Percentiles rank a stretch among this genome's conserved stretches.
phyloP scores from a whole-genome alignment of 2,329 filamentous ascomycete species.

The Aspergillus sp. region DNA sequence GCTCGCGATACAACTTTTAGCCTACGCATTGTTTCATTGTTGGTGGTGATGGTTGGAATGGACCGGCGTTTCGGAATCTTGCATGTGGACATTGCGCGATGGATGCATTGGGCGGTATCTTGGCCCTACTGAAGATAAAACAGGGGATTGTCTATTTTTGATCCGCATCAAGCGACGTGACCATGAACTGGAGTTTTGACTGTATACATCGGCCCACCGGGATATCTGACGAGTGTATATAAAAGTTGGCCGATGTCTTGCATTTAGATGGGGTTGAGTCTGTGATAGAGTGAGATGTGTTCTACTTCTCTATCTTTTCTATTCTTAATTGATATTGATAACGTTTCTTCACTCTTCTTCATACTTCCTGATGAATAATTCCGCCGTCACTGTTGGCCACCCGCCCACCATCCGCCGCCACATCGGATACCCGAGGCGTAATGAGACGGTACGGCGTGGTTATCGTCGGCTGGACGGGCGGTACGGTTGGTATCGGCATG shows the following conservation, averaged over 20 bases:
- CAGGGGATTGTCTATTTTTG: not conserved
- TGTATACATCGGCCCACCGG: not conserved
- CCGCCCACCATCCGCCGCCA: constrained; percentile 7
- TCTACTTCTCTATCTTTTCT: too few relatives aligned
- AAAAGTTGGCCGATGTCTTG: not conserved
- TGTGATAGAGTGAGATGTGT: too few relatives aligned
- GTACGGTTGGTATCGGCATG: constrained; percentile 31
- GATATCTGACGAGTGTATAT: not conserved
- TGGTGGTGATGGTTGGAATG: constrained; percentile 4
- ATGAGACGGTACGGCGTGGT: constrained; percentile 16
- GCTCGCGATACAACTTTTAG: constrained; percentile 47
- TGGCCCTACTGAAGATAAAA: not conserved
- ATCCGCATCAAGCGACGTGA: constrained; percentile 1
- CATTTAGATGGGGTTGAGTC: too few relatives aligned
- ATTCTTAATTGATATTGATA: too few relatives aligned
- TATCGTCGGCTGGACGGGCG: not conserved
- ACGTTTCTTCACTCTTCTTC: not conserved
- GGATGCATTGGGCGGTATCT: not conserved
- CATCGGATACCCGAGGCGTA: constrained; percentile 18
- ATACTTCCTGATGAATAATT: constrained; percentile 6
- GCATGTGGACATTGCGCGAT: constrained; percentile 3
- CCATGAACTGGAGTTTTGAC: not conserved
- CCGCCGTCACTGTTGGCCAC: constrained; percentile 9
- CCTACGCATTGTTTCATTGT: not conserved
- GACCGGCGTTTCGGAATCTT: constrained; percentile 6